phyloP scores from a whole-genome alignment of 75 land plant genomes.

The Picea glauca region DNA sequence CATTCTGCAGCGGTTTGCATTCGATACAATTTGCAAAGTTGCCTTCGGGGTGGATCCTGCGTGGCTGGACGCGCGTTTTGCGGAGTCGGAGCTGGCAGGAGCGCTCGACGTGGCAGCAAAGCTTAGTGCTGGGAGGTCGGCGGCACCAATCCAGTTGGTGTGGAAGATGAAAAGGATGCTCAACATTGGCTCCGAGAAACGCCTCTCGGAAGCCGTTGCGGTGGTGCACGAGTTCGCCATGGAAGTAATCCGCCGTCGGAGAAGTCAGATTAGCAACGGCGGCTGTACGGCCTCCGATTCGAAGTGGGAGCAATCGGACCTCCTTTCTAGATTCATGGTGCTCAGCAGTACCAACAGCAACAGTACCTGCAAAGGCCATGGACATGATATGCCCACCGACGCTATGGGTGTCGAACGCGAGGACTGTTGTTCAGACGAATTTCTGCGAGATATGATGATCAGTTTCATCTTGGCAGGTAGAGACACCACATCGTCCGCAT shows the following conservation, averaged over 20 bases:
- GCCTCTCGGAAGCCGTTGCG: constrained; percentile 36
- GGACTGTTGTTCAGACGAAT: constrained; percentile 23
- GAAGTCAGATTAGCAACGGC: constrained; percentile 6
- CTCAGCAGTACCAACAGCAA: background rate
- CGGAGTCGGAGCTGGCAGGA: constrained; percentile 47
- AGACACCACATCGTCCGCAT: constrained; percentile 59
- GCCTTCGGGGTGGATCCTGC: constrained; percentile 66
- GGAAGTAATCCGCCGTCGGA: constrained; percentile 23
- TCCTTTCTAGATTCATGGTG: constrained; percentile 49
- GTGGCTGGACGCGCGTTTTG: constrained; percentile 27
- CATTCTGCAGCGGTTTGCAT: constrained; percentile 56
- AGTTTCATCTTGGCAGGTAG: constrained; percentile 79
- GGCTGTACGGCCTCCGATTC: background rate
- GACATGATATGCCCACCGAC: background rate
- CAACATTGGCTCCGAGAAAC: constrained; percentile 43
- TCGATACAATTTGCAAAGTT: constrained; percentile 61
- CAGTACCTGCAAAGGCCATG: too few relatives aligned
- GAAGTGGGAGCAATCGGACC: constrained; percentile 21
- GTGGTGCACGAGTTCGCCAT: constrained; percentile 39
- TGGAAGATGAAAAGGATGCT: constrained; percentile 56
- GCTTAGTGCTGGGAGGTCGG: constrained; percentile 38
- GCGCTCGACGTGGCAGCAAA: constrained; percentile 59
- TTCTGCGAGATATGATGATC: constrained; percentile 60
- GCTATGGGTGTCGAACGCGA: constrained; percentile 25
- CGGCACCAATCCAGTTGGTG: constrained; percentile 21